Percentiles rank a stretch among this genome's conserved stretches.
Conservation (phyloP, 805 yeast species). For the Candida sonorensis region DNA sequence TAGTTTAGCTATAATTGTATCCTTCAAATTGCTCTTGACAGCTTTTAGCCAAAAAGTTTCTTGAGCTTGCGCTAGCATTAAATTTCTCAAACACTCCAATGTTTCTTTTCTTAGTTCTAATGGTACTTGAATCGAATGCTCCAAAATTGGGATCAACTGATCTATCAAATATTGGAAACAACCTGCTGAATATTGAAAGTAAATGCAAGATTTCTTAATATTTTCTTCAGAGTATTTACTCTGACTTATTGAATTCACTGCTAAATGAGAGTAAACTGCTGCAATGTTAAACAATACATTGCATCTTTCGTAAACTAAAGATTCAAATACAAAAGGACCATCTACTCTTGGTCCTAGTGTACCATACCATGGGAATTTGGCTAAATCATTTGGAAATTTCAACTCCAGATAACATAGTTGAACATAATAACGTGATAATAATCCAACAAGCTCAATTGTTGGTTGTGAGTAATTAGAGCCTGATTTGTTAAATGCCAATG, state of each 20-base stretch:
- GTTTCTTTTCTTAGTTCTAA: conserved; percentile 47
- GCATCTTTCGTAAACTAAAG: conserved; percentile 52
- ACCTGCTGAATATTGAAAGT: conserved; percentile 71
- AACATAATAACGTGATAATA: conserved; percentile 39
- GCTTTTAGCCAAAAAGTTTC: conserved; percentile 83
- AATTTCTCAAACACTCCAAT: conserved; percentile 38
- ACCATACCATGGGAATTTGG: conserved; percentile 68
- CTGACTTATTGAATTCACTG: conserved; percentile 32
- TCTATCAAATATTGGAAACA: conserved; percentile 36
- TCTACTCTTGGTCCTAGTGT: conserved; percentile 51
- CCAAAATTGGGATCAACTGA: conserved; percentile 14
- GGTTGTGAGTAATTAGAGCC: no score
- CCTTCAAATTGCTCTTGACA: conserved; percentile 39
- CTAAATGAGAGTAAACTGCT: conserved; percentile 53
- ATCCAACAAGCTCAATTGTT: conserved; percentile 25
- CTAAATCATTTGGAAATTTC: conserved; percentile 60
- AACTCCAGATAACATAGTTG: conserved; percentile 35
- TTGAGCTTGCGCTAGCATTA: conserved; percentile 81
- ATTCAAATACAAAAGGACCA: conserved; percentile 38
- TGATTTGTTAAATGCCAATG: no score
- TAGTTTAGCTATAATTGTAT: conserved; percentile 55
- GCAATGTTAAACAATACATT: conserved; percentile 68
- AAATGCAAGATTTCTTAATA: conserved; percentile 52
- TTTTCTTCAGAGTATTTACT: conserved; percentile 41
- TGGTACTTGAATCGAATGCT: conserved; percentile 11